Conservation (phyloP, 768 basidiomycete species). For the Rhodotorula taiwanensis region DNA sequence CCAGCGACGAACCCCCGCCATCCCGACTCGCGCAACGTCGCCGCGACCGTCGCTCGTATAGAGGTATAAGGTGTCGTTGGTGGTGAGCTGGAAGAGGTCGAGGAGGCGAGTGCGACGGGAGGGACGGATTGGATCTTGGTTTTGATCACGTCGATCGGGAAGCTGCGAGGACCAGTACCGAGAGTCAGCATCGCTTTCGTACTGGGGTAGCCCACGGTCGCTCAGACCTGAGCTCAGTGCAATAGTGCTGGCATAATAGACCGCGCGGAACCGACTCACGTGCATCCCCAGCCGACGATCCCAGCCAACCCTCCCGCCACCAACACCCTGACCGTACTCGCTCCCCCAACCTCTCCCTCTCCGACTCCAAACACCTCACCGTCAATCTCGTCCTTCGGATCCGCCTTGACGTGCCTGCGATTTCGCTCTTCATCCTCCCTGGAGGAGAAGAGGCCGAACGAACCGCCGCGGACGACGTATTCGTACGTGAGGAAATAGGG, state of each 20-base stretch:
- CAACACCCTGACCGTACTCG: slow-evolving; percentile 13
- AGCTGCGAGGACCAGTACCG: slow-evolving; percentile 53
- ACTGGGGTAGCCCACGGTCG: too few relatives aligned
- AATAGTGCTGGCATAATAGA: too few relatives aligned
- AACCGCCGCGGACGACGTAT: slow-evolving; percentile 40
- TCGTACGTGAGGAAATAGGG: slow-evolving; percentile 66
- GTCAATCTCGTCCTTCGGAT: slow-evolving; percentile 30
- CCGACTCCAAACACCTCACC: slow-evolving; percentile 11
- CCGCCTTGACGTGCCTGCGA: not conserved
- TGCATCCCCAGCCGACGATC: slow-evolving; percentile 61
- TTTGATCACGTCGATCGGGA: slow-evolving; percentile 84
- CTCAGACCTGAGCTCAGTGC: too few relatives aligned
- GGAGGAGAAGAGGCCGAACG: slow-evolving; percentile 2
- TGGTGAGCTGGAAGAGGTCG: not conserved
- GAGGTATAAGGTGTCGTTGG: slow-evolving; percentile 5
- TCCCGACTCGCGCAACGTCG: slow-evolving; percentile 63
- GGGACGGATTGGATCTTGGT: slow-evolving; percentile 67
- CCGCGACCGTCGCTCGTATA: slow-evolving; percentile 23
- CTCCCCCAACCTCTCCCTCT: not conserved
- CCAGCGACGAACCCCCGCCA: slow-evolving; percentile 66
- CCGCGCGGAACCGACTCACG: slow-evolving; percentile 48
- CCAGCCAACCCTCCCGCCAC: slow-evolving; percentile 36
- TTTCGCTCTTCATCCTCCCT: not conserved
- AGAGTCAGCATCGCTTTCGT: too few relatives aligned
- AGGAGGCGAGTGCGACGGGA: not conserved